These are phyloP conservation scores for Cryptococcus floricola DNA, from an alignment of 1,284 basidiomycete genomes.

Conservation along the genomic window DNA sequence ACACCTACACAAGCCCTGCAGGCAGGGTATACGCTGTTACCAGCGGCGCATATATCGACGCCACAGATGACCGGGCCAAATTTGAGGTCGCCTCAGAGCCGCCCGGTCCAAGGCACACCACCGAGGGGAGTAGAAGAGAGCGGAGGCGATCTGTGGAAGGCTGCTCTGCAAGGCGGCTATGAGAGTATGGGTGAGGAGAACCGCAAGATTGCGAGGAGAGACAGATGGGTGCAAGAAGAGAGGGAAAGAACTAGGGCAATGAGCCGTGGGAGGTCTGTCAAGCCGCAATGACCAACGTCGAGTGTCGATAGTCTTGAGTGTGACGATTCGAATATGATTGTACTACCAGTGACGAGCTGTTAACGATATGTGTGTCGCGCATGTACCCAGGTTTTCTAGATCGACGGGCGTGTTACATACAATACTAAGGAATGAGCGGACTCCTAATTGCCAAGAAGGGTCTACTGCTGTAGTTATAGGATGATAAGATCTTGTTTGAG, in stretches of 20 bases:
- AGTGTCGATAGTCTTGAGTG: no score
- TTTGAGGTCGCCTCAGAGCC: not conserved
- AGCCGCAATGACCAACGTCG: no score
- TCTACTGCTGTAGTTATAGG: not conserved
- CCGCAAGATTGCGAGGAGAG: conserved; percentile 1
- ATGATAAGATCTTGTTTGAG: not conserved
- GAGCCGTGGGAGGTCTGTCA: not conserved
- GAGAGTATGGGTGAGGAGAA: not conserved
- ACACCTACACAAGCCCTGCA: not conserved
- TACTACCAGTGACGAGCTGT: not conserved
- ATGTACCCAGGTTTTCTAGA: no score
- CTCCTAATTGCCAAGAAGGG: no score
- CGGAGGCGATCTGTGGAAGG: not conserved
- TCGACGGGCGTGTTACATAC: no score
- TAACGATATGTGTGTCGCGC: no score
- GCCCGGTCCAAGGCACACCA: not conserved
- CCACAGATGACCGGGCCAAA: not conserved
- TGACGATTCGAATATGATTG: not conserved
- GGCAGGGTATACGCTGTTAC: not conserved
- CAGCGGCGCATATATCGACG: not conserved
- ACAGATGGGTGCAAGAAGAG: conserved; percentile 3
- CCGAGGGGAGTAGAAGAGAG: not conserved
- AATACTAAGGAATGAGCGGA: no score
- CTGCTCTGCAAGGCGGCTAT: not conserved
- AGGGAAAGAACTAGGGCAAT: not conserved